phyloP scores from a whole-genome alignment of 768 basidiomycete species.

The Boletus pseudopeckii region DNA sequence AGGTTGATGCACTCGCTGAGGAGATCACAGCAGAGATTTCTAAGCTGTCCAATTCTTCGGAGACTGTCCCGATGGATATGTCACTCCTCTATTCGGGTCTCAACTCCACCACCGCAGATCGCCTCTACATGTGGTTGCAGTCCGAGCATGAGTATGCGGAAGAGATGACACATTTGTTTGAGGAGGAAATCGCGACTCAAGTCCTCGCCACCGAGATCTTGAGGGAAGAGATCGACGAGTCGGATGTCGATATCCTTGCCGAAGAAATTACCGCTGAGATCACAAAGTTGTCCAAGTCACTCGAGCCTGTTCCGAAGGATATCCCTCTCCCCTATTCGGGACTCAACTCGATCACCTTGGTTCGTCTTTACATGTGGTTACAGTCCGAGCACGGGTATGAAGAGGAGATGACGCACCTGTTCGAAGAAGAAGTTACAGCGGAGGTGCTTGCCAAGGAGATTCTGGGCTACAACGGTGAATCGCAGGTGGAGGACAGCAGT shows the following conservation, averaged over 20 bases:
- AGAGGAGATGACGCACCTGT: slow-evolving; percentile 29
- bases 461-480: neutral
- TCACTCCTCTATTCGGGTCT: slow-evolving; percentile 34
- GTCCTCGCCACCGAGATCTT: slow-evolving; percentile 31
- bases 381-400: slow-evolving; percentile 32
- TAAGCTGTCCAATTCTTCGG: slow-evolving; percentile 27
- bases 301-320: slow-evolving; percentile 29
- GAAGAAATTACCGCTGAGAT: slow-evolving; percentile 34
- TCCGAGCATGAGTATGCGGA: slow-evolving; percentile 31
- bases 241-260: slow-evolving; percentile 13
- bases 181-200: slow-evolving; percentile 29
- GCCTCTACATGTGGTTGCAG: slow-evolving; percentile 34
- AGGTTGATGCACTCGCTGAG: slow-evolving; percentile 26
- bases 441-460: slow-evolving; percentile 32
- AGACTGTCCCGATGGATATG: slow-evolving; percentile 27
- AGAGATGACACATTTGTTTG: slow-evolving; percentile 29
- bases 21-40: slow-evolving; percentile 34
- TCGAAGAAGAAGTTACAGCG: slow-evolving; percentile 32
- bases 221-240: slow-evolving; percentile 10
- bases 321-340: slow-evolving; percentile 34
- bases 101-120: slow-evolving; percentile 29
- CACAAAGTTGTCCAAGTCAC: slow-evolving; percentile 28
- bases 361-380: slow-evolving; percentile 32
- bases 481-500: neutral
- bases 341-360: slow-evolving; percentile 30